Base-by-base conservation (phyloP, 345 rosid species). In the Schrenkiella parvula region DNA sequence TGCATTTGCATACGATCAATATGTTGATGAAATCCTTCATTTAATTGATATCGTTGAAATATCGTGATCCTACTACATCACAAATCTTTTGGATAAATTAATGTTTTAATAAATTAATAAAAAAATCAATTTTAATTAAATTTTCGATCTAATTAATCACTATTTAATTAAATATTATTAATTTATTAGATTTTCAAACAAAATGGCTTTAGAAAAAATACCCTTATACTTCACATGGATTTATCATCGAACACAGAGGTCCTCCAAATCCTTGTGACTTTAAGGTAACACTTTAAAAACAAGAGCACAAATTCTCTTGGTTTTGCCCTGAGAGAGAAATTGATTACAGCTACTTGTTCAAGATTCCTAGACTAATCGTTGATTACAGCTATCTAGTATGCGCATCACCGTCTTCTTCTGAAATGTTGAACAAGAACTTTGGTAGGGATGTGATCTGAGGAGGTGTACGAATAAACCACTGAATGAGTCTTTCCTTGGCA, bases 401-500 rank as follows among this genome's bases (percentile, higher is more conserved):
- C 59, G 48, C 67, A 18, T 84, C 87, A 11, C 82, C 79, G 41
- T 85, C 92, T n/a, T 92, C 91, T 78, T 86, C 97, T 1, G 96
- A 85, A 41, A 95, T 95, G 80, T 91, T 80, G 42, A 86, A 91
- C 82, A 95, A 74, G 84, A 93, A 86, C 76, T 93, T 89, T 1
- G 98, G 96, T 6, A 90, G 86, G 23, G 98, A 93, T 12, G 97
- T 72, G 19, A 93, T 89, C 58, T 88, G 82, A 54, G 98, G 98
- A 41, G 97, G 56, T 89, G 91, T 62, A 84, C 86, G 26, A 91
- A 80, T 70, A 90, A 80, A 26, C 89, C 98, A 64, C 90, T 80
- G 22, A 86, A 88, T 0, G 98, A 93, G 72, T 93, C 98, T 80
- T 86, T 93, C 80, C 97, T 86, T 2, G 93, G 87, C 95, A 91